These are phyloP conservation scores for Wickerhamomyces rabaulensis DNA, from an alignment of 805 yeast genomes.

Conservation along the genomic window DNA sequence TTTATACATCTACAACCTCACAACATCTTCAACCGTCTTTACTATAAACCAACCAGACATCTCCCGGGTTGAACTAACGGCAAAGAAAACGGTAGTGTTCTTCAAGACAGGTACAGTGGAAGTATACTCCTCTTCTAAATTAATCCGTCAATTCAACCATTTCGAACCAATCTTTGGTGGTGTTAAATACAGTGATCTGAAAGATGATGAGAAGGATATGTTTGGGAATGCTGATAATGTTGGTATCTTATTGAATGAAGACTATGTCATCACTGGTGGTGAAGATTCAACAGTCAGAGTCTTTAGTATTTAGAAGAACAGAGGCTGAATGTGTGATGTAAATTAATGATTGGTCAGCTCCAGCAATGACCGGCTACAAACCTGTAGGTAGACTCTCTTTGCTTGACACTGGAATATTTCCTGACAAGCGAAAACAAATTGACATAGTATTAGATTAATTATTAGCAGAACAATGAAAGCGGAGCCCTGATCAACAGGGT, in stretches of 20 bases:
- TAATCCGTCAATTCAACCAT: not conserved
- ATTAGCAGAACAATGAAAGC: too few relatives aligned
- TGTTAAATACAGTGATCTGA: not conserved
- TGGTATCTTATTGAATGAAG: not conserved
- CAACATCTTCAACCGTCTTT: not conserved
- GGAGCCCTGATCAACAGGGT: too few relatives aligned
- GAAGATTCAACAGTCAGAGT: not conserved
- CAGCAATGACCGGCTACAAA: too few relatives aligned
- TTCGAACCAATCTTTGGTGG: not conserved
- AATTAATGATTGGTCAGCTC: too few relatives aligned
- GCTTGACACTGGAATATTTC: too few relatives aligned
- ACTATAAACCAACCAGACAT: not conserved
- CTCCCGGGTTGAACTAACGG: not conserved
- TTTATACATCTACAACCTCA: not conserved
- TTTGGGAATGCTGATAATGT: not conserved
- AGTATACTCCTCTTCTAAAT: not conserved
- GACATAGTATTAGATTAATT: too few relatives aligned
- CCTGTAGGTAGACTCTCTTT: too few relatives aligned
- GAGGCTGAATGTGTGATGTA: not conserved
- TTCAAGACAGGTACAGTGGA: not conserved
- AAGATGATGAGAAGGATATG: not conserved
- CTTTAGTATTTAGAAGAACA: not conserved
- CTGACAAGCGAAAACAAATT: too few relatives aligned
- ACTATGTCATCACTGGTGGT: slow-evolving; percentile 1
- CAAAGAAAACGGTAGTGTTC: not conserved